Evolutionary conservation across 2,329 filamentous ascomycete species (phyloP), one percentile per base, ranked within the genome.

Genomic region (Cercospora sp.): DNA sequence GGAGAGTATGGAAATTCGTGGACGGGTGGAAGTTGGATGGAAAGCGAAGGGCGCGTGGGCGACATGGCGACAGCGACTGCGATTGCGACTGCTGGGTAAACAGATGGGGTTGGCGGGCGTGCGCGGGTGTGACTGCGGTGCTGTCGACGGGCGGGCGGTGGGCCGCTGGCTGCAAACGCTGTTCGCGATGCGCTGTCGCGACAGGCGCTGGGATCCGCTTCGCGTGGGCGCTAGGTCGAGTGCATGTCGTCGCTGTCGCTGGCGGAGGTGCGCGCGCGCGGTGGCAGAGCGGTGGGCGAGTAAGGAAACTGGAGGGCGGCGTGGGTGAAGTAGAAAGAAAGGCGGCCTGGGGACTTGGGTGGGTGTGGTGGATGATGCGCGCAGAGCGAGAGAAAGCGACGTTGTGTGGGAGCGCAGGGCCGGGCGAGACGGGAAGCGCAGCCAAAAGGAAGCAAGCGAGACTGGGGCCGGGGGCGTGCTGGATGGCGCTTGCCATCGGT

Each of bases 21-120:
- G 77, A 81, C 83, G 64, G 82, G 78, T 28, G 84, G 84, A 42
- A 86, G 79, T 28, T 82, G 83, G 69, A 83, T 84, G 61, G 82
- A 84, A 30, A 84, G 75, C 65, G 83, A 78, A 59, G 82, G 81
- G 66, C 81, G 81, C 30, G 78, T 75, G 30, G 81, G 79, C 26
- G 75, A 69, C 76, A 78, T 78, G 67, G 65, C 72, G 69, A 66
- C 61, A 51, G 51, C 51, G 69, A 66, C 61, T 57, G 51, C 51
- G 18, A 51, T 20, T 9, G 42, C 42, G 20, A 12, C 18, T 20
- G 18, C 45, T 13, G 45, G 18, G 18, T 20, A 12, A 6, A 13
- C 45, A 6, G 18, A 13, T 58, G 20, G 53, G 30, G 8, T 40
- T 60, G 31, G 30, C 58, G 31, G 20, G 31, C 31, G 36, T 40